phyloP scores from a whole-genome alignment of 1,284 basidiomycete genomes.

The Ganoderma sp. region DNA sequence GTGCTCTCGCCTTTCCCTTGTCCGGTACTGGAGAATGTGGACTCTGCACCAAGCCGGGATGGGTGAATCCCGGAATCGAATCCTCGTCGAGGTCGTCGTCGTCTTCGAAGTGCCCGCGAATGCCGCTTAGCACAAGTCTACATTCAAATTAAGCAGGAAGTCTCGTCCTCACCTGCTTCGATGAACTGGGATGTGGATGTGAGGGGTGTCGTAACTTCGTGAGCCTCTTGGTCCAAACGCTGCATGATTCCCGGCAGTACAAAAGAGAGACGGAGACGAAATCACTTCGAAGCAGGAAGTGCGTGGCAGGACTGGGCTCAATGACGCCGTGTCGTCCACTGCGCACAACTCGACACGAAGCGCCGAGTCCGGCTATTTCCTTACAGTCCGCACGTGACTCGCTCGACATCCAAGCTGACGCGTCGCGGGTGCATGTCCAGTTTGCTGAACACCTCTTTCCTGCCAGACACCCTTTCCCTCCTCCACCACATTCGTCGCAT shows the following conservation, averaged over 20 bases:
- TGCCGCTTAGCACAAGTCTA: constrained; percentile 7
- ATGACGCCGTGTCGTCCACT: constrained; percentile 6
- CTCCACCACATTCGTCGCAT: constrained; percentile 9
- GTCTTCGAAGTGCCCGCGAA: constrained; percentile 51
- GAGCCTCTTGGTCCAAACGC: constrained; percentile 33
- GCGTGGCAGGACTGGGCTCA: constrained; percentile 3
- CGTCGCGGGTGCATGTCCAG: constrained; percentile 50
- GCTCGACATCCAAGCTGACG: constrained; percentile 55
- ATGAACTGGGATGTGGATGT: constrained; percentile 75
- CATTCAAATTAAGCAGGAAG: background rate
- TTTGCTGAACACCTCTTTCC: constrained; percentile 39
- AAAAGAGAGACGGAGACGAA: background rate
- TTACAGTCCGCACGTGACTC: constrained; percentile 24
- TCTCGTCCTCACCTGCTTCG: constrained; percentile 59
- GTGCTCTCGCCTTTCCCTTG: constrained; percentile 74
- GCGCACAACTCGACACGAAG: constrained; percentile 9
- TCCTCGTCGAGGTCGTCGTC: constrained; percentile 83
- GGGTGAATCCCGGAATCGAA: constrained; percentile 76
- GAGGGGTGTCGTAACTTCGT: constrained; percentile 51
- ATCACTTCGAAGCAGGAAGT: background rate
- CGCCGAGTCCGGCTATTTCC: constrained; percentile 21
- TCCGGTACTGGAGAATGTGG: constrained; percentile 45
- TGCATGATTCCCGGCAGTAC: constrained; percentile 30
- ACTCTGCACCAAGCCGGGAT: constrained; percentile 55
- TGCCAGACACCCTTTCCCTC: constrained; percentile 32